Base-by-base conservation (phyloP, 169 alveolate genomes). In the Nephromyces sp. region DNA sequence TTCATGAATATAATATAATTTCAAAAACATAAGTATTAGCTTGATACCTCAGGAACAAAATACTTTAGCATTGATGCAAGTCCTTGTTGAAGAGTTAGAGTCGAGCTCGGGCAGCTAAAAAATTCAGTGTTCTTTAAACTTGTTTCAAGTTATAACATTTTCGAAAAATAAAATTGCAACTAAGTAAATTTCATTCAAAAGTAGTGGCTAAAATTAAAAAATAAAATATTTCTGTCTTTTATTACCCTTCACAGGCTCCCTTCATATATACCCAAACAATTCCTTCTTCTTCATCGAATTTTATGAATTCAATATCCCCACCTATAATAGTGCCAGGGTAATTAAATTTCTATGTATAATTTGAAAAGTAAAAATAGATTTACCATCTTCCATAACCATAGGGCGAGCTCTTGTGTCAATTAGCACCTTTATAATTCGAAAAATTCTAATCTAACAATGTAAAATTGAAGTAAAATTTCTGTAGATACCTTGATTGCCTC, bases 31-130 rank as follows among this genome's bases (percentile, higher is more conserved):
- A n/a, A n/a, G n/a, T n/a, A n/a, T n/a, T n/a, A n/a, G n/a, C n/a
- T n/a, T n/a, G n/a, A n/a, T 4, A 87, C 95, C 73, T 82, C 88
- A 0, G 87, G 85, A 0, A 87, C 87, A 68, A 82, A 90, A 78
- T 83, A 87, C 73, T 79, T 82, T 4, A 90, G 78, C 92, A 90
- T 86, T 70, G 78, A 81, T 78, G 86, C 92, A 63, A 90, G 87
- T 4, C 93, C 95, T 33, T 74, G 57, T 66, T 80, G 83, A 35
- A 90, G 78, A 27, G 95, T 90, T 6, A 80, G 82, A 5, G 79
- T 72, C 35, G 89, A 79, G 32, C 86, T 71, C 24, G 95, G 95
- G 70, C 95, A 90, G 34, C 93, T 43, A 15, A 15, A 43, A 43
- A 43, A n/a, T 15, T n/a, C n/a, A n/a, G n/a, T n/a, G n/a, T n/a